phyloP scores from a whole-genome alignment of 257 asterid species.

The Capsicum pubescens region DNA sequence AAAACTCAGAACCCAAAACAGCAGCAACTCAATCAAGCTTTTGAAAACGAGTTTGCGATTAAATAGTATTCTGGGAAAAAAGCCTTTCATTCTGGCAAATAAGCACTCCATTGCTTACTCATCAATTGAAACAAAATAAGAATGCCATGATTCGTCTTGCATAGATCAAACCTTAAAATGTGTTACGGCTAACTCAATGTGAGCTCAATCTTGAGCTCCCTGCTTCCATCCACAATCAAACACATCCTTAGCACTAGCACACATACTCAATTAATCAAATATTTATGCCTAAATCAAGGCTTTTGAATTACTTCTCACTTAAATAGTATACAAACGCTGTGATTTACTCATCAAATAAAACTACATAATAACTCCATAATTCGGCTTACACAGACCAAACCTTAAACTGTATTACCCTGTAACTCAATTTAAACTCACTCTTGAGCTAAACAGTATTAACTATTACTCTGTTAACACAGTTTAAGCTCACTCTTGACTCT shows the following conservation, averaged over 20 bases:
- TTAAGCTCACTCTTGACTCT: neutral
- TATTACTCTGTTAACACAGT: neutral
- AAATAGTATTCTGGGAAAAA: neutral
- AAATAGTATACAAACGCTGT: neutral
- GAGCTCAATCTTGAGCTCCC: neutral
- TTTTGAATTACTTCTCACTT: neutral
- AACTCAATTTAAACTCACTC: neutral
- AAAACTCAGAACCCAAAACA: neutral
- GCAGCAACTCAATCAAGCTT: neutral
- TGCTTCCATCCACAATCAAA: neutral
- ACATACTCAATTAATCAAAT: neutral
- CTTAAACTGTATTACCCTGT: neutral
- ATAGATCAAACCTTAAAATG: neutral
- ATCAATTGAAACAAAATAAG: neutral
- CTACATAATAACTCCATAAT: neutral
- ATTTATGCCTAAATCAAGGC: neutral
- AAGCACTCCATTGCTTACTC: neutral
- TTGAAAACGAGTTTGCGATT: neutral
- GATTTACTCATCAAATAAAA: slow-evolving; percentile 3
- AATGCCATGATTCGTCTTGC: neutral
- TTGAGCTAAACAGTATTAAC: neutral
- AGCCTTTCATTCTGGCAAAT: neutral
- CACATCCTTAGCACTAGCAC: neutral
- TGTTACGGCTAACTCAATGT: neutral
- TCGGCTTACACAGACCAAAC: neutral